A percentile compares a stretch with the other conserved stretches of the same genome.
phyloP scores from a whole-genome alignment of 2,329 filamentous ascomycete species.

The Xylariales sp. region DNA sequence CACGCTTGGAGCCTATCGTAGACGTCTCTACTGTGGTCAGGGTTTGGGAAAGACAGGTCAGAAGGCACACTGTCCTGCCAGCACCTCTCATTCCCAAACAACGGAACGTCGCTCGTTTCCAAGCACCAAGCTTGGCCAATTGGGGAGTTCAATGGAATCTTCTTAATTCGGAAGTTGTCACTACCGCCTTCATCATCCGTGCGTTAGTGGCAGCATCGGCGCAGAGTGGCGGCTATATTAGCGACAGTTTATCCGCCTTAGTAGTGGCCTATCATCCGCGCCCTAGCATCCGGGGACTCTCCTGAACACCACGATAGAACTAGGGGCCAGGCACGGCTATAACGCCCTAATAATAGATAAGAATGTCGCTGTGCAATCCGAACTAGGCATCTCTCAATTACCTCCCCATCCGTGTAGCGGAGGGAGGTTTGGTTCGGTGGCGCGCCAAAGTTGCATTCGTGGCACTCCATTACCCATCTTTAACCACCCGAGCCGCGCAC shows the following conservation, averaged over 20 bases:
- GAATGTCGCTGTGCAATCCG: background rate
- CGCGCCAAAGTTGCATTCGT: background rate
- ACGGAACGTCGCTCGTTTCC: background rate
- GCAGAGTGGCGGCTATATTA: conserved; percentile 19
- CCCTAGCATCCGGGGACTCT: background rate
- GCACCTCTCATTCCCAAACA: background rate
- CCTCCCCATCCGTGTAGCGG: conserved; percentile 6
- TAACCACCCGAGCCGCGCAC: background rate
- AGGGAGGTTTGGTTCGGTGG: background rate
- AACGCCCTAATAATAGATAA: background rate
- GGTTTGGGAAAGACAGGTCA: too few relatives aligned
- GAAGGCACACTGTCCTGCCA: too few relatives aligned
- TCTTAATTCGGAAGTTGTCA: conserved; percentile 1
- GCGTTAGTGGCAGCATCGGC: conserved; percentile 3
- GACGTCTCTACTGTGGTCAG: too few relatives aligned
- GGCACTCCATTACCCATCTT: background rate
- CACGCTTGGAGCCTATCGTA: too few relatives aligned
- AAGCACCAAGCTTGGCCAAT: too few relatives aligned
- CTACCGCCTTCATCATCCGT: background rate
- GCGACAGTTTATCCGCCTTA: conserved; percentile 22
- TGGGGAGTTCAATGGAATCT: background rate
- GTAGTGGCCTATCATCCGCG: background rate
- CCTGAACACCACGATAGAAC: background rate
- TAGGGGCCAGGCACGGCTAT: background rate
- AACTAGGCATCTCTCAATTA: background rate